Evolutionary conservation across 192 early-diverging fungal genomes (phyloP), one percentile per base, ranked within the genome.

Genomic region (Coemansia sp.): DNA sequence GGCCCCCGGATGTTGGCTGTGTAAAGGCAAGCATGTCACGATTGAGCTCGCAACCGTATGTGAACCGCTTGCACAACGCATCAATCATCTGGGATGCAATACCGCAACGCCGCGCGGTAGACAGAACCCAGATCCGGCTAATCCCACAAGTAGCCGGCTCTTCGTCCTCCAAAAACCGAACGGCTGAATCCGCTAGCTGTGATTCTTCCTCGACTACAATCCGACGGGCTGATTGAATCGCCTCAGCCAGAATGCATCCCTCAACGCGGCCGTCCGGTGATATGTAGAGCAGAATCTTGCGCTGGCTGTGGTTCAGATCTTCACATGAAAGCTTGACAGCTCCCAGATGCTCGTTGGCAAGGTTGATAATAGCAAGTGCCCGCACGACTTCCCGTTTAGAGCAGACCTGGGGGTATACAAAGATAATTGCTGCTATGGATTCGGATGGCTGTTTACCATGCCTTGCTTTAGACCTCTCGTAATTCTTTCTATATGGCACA

Each of bases 51-150:
- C 69, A 78, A 0, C 84, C 86, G 47, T 84, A 87, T 26, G 81
- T 40, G 64, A 87, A 85, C 39, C 42, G 63, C 48, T 12, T 41
- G 9, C 70, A 61, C 41, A 87, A 76, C 2, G 66, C 76, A 6
- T 74, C 66, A 8, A 87, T 36, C 68, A 87, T 55, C 48, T 72
- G 68, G 5, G 46, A 54, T 8, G 73, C 86, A 41, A 85, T 61
- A 8, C 84, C 80, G 13, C 76, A 45, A 4, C 82, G 77, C 10
- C 86, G 73, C 15, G 78, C 75, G n/a, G 61, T 37, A 3, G 76
- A 68, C 2, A 71, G 64, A 4, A 87, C 86, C 86, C 86, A 87
- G 46, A 87, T 76, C 0, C 86, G 82, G 49, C 80, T 85, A 39
- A 87, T 85, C 4, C 86, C 86, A 60, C 86, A 85, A 0, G 60